A percentile compares a stretch with the other conserved stretches of the same genome.
phyloP scores from a whole-genome alignment of 345 rosid species.

The Melaleuca quinquenervia region DNA sequence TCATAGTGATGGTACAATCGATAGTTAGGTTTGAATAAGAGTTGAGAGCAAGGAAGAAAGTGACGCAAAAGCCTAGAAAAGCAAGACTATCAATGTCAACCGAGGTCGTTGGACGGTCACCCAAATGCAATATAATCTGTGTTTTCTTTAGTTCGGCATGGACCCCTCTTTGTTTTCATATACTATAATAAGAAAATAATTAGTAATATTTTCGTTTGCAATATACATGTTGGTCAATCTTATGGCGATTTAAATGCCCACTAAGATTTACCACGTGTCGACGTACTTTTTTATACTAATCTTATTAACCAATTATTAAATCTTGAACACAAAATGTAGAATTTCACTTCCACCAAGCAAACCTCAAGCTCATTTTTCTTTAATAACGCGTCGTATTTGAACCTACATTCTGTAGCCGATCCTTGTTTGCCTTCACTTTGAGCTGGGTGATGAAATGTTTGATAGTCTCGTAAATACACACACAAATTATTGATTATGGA shows the following conservation, averaged over 20 bases:
- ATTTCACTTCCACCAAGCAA: not conserved
- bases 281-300: not conserved
- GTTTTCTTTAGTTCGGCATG: not conserved
- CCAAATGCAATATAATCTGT: not conserved
- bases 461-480: not conserved
- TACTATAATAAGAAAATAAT: not conserved
- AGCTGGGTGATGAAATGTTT: not conserved
- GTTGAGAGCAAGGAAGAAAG: not conserved
- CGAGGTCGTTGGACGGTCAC: not conserved
- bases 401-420: too few species aligned
- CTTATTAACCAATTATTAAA: not conserved
- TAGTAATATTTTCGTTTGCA: not conserved
- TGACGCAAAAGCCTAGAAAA: not conserved
- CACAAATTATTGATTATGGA: not conserved
- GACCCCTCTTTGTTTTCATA: not conserved
- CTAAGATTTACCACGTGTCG: not conserved
- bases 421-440: not conserved
- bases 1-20: not conserved
- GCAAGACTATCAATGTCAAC: not conserved
- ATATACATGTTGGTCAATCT: not conserved
- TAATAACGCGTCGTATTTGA: not conserved
- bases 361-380: not conserved
- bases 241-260: not conserved
- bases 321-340: not conserved
- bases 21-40: not conserved